Base-by-base conservation (phyloP, 129 eudicot genomes). In the Chrysanthemum makinoi region DNA sequence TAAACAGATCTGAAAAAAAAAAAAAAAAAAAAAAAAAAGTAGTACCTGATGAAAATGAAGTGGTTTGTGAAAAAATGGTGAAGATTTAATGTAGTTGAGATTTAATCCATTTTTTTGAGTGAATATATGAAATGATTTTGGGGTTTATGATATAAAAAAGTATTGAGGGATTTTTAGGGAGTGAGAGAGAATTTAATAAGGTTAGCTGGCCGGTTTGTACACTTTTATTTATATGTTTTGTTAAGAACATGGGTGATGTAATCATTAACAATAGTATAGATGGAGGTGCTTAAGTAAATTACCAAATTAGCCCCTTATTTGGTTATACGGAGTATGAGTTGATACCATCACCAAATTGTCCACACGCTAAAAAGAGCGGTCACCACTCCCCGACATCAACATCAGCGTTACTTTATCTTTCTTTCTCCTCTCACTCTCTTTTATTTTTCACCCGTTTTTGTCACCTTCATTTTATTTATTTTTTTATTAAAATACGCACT, bases 121-220 rank as follows among this genome's bases (percentile, higher is more conserved):
- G 39, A 56, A 39, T 72, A 50, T 72, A 19, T 30, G 44, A 20
- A 11, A 57, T 35, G 10, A 35, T 35, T 4, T 35, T 35, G 10
- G 9, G 39, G 22, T 52, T 12, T 12, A 52, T 13, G n/a, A 52
- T 17, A 13, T 50, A 17, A 52, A 52, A 52, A 52, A 15, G 4
- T 12, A 6, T 13, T 8, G 10, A 4, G 30, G 1, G 20, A 12
- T 5, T 26, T 16, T 14, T 4, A n/a, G 62, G 10, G 33, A 26
- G 63, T 33, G 58, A 62, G 30, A 3, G 76, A 43, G 47, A 64
- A 54, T 53, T 64, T 16, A 78, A 64, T 71, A 55, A 53, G 2
- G 64, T 44, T 71, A 72, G 77, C 66, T 72, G 82, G 82, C 82
- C 63, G 73, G 73, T 64, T 77, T 62, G 44, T 51, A 44, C 66